Percentiles rank a stretch among this genome's conserved stretches.
Evolutionary conservation across 306 rosid genomes (phyloP).

Genomic region (Heteromeles arbutifolia): DNA sequence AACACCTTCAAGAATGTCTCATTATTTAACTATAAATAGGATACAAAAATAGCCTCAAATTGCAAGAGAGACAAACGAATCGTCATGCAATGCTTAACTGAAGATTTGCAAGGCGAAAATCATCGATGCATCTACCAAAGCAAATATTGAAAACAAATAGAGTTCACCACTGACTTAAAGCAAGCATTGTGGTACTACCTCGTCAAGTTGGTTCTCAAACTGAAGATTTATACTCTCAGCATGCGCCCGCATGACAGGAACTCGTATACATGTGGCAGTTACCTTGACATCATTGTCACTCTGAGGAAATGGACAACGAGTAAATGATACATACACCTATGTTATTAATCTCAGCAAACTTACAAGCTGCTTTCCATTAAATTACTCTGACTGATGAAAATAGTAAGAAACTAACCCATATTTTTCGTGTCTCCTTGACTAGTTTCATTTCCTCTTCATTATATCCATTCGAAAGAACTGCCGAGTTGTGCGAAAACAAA

Average conservation of each 20-base stretch:
- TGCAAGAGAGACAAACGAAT: not conserved
- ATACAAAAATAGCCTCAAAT: not conserved
- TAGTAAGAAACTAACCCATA: conserved; percentile 61
- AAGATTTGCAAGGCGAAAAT: not conserved
- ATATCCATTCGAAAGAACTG: conserved; percentile 81
- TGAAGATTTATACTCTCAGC: conserved; percentile 97
- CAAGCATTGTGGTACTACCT: conserved; percentile 42
- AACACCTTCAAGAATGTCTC: not conserved
- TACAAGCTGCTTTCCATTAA: not conserved
- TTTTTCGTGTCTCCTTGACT: conserved; percentile 87
- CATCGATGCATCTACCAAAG: not conserved
- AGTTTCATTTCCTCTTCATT: conserved; percentile 99
- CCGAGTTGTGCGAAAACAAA: conserved; percentile 84
- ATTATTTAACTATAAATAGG: not conserved
- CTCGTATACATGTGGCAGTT: conserved; percentile 91
- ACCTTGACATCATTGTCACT: conserved; percentile 75
- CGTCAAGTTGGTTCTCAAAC: conserved; percentile 81
- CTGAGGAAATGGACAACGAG: conserved; percentile 28
- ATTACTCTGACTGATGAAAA: not conserved
- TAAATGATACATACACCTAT: not conserved
- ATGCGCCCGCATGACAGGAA: conserved; percentile 98
- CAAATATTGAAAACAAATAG: not conserved
- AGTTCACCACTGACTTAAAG: not conserved
- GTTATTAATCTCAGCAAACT: not conserved
- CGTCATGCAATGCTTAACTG: not conserved